These are phyloP conservation scores for Meyerozyma carpophila DNA, from an alignment of 1,139 yeast genomes.

Conservation along the genomic window DNA sequence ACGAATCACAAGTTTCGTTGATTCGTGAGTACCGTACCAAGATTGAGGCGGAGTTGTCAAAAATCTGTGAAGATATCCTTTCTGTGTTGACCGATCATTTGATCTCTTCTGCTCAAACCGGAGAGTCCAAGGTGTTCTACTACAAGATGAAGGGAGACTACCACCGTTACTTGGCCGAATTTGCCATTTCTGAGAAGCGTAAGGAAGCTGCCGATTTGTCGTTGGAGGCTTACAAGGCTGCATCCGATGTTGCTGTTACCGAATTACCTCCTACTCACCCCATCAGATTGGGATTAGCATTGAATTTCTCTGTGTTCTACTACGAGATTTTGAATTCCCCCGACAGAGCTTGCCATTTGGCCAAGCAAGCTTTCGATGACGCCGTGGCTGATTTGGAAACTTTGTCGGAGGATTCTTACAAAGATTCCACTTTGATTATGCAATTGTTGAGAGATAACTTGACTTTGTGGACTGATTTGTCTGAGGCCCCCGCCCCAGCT, in stretches of 20 bases:
- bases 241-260: slow-evolving; percentile 94
- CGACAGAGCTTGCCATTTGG: slow-evolving; percentile 97
- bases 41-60: slow-evolving; percentile 89
- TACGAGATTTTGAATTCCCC: slow-evolving; percentile 97
- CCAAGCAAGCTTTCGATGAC: slow-evolving; percentile 98
- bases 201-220: slow-evolving; percentile 91
- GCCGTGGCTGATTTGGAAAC: slow-evolving; percentile 99
- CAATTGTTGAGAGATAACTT: slow-evolving; percentile 97
- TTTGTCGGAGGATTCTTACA: slow-evolving; percentile 94
- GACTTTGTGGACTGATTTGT: slow-evolving; percentile 98
- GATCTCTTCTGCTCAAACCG: slow-evolving; percentile 91
- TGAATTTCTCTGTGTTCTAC: slow-evolving; percentile 96
- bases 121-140: slow-evolving; percentile 97
- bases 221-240: slow-evolving; percentile 90
- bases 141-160: slow-evolving; percentile 99
- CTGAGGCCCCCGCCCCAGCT: slow-evolving; percentile 71
- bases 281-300: slow-evolving; percentile 94
- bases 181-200: slow-evolving; percentile 86
- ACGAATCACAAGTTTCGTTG: slow-evolving; percentile 79
- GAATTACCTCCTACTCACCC: slow-evolving; percentile 99
- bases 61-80: slow-evolving; percentile 91
- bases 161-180: slow-evolving; percentile 98
- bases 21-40: slow-evolving; percentile 93
- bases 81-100: slow-evolving; percentile 83
- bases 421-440: slow-evolving; percentile 97